A percentile compares a stretch with the other conserved stretches of the same genome.
These are phyloP conservation scores for Lasiosphaeris hirsuta DNA, from an alignment of 495 filamentous ascomycete genomes.

Conservation along the genomic window DNA sequence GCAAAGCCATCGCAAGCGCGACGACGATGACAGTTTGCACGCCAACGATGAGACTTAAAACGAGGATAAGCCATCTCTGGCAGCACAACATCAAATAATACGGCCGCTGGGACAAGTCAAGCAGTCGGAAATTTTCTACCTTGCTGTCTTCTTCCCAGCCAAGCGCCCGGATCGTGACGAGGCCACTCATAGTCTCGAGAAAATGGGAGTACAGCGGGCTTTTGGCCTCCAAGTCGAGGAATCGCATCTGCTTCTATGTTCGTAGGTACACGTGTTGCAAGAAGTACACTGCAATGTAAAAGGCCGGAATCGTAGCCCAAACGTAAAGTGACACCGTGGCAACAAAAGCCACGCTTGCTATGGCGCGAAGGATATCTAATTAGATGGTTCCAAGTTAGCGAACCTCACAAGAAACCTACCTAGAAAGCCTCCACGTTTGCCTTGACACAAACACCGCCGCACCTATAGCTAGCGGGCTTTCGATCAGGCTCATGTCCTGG, in stretches of 20 bases:
- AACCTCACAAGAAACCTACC: no score
- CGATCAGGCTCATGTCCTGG: no score
- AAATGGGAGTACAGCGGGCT: slow-evolving; percentile 60
- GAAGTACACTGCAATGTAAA: slow-evolving; percentile 39
- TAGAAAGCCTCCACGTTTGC: no score
- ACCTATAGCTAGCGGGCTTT: no score
- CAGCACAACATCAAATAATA: slow-evolving; percentile 43
- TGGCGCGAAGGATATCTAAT: no score
- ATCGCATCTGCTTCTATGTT: slow-evolving; percentile 61
- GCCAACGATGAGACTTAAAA: slow-evolving; percentile 41
- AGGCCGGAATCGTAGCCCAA: slow-evolving; percentile 23
- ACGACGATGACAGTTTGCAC: slow-evolving; percentile 44
- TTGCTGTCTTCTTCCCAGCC: slow-evolving; percentile 33
- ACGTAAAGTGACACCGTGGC: not conserved
- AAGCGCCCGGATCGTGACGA: slow-evolving; percentile 47
- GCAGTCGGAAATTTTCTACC: slow-evolving; percentile 23
- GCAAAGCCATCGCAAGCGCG: slow-evolving; percentile 35
- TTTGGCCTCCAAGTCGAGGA: slow-evolving; percentile 62
- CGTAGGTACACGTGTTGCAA: slow-evolving; percentile 62
- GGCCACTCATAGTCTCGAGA: slow-evolving; percentile 44
- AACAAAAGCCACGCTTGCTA: not conserved
- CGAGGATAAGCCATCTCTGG: slow-evolving; percentile 44
- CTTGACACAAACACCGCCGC: no score
- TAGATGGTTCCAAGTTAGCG: no score
- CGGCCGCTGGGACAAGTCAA: slow-evolving; percentile 41